phyloP scores from a whole-genome alignment of 2,329 filamentous ascomycete genomes.

The Nannizzia gypsea region DNA sequence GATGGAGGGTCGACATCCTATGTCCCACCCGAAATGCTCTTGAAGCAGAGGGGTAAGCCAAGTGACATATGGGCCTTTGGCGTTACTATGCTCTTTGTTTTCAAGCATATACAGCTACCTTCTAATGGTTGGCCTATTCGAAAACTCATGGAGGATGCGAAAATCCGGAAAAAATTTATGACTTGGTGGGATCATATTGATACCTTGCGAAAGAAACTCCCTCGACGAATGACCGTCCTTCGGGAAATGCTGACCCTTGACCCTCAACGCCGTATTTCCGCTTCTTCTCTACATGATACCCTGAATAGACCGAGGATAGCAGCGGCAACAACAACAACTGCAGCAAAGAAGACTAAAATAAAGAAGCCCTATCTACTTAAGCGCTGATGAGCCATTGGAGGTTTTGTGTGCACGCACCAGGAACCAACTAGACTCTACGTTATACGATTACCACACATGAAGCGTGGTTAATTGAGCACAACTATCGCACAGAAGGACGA shows the following conservation, averaged over 20 bases:
- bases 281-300: neutral
- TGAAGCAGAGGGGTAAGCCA: neutral
- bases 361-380: neutral
- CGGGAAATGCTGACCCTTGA: neutral
- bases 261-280: neutral
- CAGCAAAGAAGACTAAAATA: neutral
- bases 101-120: neutral
- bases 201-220: neutral
- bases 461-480: neutral
- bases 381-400: neutral
- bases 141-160: neutral
- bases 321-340: neutral
- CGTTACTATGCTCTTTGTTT: constrained; percentile 1
- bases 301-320: neutral
- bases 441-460: neutral
- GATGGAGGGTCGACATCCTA: neutral
- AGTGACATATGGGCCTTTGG: constrained; percentile 5
- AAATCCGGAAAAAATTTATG: neutral
- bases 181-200: neutral
- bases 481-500: neutral
- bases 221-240: neutral
- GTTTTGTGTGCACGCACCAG: neutral
- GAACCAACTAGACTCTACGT: neutral
- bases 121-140: constrained; percentile 1
- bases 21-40: neutral